Conservation (phyloP, 179 eudicot species). For the Drosera spatulata region DNA sequence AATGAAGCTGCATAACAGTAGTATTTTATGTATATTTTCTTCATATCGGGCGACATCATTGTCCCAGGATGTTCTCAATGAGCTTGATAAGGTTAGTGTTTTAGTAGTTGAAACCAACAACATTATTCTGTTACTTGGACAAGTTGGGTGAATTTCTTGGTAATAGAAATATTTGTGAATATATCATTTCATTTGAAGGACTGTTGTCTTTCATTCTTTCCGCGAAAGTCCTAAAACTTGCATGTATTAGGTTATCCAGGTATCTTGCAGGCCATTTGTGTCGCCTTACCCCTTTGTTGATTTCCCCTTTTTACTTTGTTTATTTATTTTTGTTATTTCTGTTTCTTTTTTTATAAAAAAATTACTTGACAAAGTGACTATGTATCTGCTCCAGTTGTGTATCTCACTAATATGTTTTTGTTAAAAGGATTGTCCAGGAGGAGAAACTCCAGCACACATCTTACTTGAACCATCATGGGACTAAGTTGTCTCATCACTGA, state of each 20-base stretch:
- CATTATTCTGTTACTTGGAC: too few relatives aligned
- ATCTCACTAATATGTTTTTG: background rate
- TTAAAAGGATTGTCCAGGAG: conserved; percentile 49
- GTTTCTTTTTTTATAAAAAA: too few relatives aligned
- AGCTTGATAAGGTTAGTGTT: conserved; percentile 66
- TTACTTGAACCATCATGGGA: background rate
- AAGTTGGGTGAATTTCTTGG: too few relatives aligned
- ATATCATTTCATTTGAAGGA: conserved; percentile 41
- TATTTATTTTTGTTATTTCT: too few relatives aligned
- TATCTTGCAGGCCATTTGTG: conserved; percentile 4
- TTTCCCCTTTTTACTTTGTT: too few relatives aligned
- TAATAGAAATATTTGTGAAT: background rate
- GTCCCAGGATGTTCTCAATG: conserved; percentile 60
- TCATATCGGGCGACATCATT: conserved; percentile 66
- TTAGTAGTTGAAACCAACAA: too few relatives aligned
- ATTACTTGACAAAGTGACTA: too few relatives aligned
- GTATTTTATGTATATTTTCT: conserved; percentile 52
- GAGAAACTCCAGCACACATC: conserved; percentile 37
- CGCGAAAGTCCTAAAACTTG: conserved; percentile 97
- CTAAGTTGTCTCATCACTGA: background rate
- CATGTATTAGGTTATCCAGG: conserved; percentile 97
- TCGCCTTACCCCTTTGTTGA: too few relatives aligned
- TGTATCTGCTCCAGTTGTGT: too few relatives aligned
- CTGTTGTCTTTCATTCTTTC: conserved; percentile 85
- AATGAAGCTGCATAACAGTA: too few relatives aligned